Conservation (phyloP, 768 basidiomycete species). For the Leucocoprinus leucothites region DNA sequence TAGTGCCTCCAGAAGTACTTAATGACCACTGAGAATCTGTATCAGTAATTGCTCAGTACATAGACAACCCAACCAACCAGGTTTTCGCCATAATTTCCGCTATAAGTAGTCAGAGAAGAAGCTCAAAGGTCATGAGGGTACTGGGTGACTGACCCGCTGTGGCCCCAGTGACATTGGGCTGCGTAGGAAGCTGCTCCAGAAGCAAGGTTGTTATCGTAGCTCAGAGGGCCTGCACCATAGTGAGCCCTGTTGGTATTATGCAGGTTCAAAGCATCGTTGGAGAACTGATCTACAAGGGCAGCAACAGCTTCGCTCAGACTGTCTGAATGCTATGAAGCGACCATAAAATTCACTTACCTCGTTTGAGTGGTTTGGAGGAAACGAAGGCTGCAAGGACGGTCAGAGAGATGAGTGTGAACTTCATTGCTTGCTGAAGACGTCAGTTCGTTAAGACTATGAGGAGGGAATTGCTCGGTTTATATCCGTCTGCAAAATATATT, state of each 20-base stretch:
- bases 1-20: conserved; percentile 15
- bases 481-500: too few species aligned
- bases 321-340: too few species aligned
- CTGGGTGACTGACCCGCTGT: conserved; percentile 3
- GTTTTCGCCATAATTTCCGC: conserved; percentile 26
- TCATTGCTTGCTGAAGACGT: neutral
- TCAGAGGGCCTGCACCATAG: neutral
- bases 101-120: neutral
- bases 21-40: conserved; percentile 16
- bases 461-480: too few species aligned
- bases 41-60: neutral
- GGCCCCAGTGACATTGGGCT: neutral
- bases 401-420: neutral
- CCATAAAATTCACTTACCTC: neutral
- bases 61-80: conserved; percentile 15
- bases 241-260: conserved; percentile 1
- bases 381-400: neutral
- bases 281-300: conserved; percentile 2
- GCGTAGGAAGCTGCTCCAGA: conserved; percentile 3
- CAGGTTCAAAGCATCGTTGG: conserved; percentile 4
- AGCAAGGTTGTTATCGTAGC: conserved; percentile 8
- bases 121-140: neutral
- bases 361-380: neutral
- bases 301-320: neutral
- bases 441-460: too few species aligned